Base-by-base conservation (phyloP, 805 yeast species). In the Candida sonorensis region DNA sequence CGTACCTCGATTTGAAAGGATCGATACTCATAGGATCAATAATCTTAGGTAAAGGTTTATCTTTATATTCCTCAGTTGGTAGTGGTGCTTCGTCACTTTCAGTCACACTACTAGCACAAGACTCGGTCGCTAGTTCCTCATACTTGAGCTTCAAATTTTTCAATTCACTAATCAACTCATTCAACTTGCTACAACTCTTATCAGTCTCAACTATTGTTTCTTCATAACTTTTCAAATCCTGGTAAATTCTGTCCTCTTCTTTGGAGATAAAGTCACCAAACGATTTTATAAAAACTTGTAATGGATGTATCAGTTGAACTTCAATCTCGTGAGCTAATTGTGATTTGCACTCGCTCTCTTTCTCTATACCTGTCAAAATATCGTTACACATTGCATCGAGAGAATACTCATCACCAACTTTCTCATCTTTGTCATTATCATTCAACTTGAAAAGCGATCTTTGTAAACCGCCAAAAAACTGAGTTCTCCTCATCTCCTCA, bases 1-100 rank as follows among this genome's bases (percentile, higher is more conserved):
- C 41, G 22, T 37, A 38, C 7, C 30, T 30, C 4, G 36, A 13
- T 10, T 29, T 35, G 28, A 33, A 36, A 3, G 36, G 35, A 10
- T 37, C 44, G 14, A 40, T 17, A 11, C 30, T 19, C 9, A 37
- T 20, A 14, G 40, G 33, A n/a, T 30, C 28, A 6, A 15, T 15
- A 15, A 11, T 25, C 26, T 17, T 13, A 21, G 15, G 19, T 17
- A 11, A 10, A 22, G 27, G 26, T 12, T 13, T 10, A 29, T 8
- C 15, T 17, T 7, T 13, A 12, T 3, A 5, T 7, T 19, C 30
- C 12, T 7, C 14, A 3, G 9, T n/a, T 27, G 18, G 13, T 5
- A n/a, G 12, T 27, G 12, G 8, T 14, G 13, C 9, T 19, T 26
- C 11, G 20, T 26, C 10, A 17, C n/a, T n/a, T n/a, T n/a, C n/a